Base-by-base conservation (phyloP, 2,329 filamentous ascomycete genomes). In the Penicillium digitatum region DNA sequence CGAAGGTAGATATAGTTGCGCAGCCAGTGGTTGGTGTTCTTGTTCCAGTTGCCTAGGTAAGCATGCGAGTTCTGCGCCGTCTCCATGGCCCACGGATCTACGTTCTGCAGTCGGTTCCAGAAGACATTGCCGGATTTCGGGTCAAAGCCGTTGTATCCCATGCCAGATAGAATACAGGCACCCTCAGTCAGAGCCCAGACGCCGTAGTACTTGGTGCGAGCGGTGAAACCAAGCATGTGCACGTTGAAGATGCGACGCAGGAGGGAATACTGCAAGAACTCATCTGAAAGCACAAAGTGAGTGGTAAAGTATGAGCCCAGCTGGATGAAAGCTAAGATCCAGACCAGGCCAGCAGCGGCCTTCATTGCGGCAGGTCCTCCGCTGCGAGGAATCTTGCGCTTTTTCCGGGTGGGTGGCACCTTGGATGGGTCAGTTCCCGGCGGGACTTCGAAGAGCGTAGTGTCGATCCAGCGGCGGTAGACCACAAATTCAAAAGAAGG, bases 11-110 rank as follows among this genome's bases (percentile, higher is more conserved):
- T 82, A 69, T 96, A 99, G 73, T 97, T 96, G 44, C 92, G 85
- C 58, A 99, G 78, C 94, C 94, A 99, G 67, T 90, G 85, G 72
- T 96, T 99, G 12, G 94, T 99, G 74, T 97, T 97, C 78, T 96
- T 96, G 73, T 99, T 99, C 94, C 94, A 99, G 67, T 85, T 88
- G 46, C 87, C 93, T 3, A 99, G 81, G 66, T 94, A 97, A 1
- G 85, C 91, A 51, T 93, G 86, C n/a, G 89, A 89, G 71, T 97
- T 99, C 74, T 96, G 92, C 1, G 93, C 94, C 0, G 85, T 81
- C 76, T 99, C 94, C 27, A 99, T 89, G 2, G 83, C 85, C 81
- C 86, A 87, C 0, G 94, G 88, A 62, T 89, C 86, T 63, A 99
- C 90, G 69, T 99, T 99, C 64, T 90, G 87, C 18, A 97, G 78